phyloP scores from a whole-genome alignment of 2,329 filamentous ascomycete genomes.

The Alternaria gaisen region DNA sequence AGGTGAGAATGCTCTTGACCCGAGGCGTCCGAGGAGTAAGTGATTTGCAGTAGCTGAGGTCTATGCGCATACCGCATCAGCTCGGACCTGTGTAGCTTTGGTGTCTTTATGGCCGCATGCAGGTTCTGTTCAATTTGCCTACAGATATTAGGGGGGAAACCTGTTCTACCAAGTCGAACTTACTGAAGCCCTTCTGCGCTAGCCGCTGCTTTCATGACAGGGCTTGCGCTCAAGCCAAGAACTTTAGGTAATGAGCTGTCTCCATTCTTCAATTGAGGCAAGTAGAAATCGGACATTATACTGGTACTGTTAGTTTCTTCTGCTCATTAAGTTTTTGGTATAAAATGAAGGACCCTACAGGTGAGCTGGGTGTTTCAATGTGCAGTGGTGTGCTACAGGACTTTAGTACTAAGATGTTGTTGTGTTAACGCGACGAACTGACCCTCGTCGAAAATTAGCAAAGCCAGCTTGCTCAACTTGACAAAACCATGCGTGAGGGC shows the following conservation, averaged over 20 bases:
- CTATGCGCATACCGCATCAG: slow-evolving; percentile 73
- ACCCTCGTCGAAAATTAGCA: slow-evolving; percentile 87
- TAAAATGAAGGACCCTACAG: slow-evolving; percentile 33
- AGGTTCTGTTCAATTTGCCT: slow-evolving; percentile 73
- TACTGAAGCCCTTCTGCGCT: slow-evolving; percentile 61
- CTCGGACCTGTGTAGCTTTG: slow-evolving; percentile 73
- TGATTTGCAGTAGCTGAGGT: slow-evolving; percentile 63
- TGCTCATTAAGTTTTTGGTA: not conserved
- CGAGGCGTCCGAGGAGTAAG: slow-evolving; percentile 32
- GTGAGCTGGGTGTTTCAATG: slow-evolving; percentile 69
- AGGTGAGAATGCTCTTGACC: slow-evolving; percentile 15
- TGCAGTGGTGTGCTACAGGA: slow-evolving; percentile 75
- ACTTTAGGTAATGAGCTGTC: slow-evolving; percentile 66
- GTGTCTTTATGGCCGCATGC: slow-evolving; percentile 73
- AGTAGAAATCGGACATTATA: slow-evolving; percentile 79
- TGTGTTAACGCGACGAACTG: not conserved
- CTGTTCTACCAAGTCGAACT: slow-evolving; percentile 4
- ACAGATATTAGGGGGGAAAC: slow-evolving; percentile 21
- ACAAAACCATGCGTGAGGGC: slow-evolving; percentile 80
- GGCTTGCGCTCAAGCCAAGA: slow-evolving; percentile 83
- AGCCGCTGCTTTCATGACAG: slow-evolving; percentile 68
- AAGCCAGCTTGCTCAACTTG: slow-evolving; percentile 66
- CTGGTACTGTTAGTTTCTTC: not conserved
- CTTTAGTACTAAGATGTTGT: slow-evolving; percentile 8
- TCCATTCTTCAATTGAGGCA: slow-evolving; percentile 52